Evolutionary conservation across 495 filamentous ascomycete genomes (phyloP), one percentile per base, ranked within the genome.

Genomic region (Platismatia glauca): DNA sequence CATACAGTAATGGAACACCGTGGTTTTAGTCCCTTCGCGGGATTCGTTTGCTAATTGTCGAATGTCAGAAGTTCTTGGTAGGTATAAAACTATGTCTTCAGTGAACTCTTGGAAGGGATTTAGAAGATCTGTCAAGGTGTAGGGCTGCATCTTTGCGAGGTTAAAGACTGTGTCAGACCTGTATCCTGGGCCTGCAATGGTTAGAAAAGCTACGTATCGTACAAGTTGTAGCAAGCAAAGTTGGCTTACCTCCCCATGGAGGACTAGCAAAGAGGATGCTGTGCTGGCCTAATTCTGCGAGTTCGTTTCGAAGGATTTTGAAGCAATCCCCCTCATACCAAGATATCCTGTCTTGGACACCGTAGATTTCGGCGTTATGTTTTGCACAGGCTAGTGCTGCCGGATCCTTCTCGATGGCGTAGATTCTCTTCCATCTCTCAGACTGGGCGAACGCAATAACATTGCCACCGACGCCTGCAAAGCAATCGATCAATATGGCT

Each of bases 391-490:
- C 81, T 3, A 98, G 78, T 7, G 87, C 87, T 3, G 80, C 75
- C 16, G 86, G 78, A 69, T 96, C 83, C 59, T 85, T 88, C 74
- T 98, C 94, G 69, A 97, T 87, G 38, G 89, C 90, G 70, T 96
- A 89, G 55, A 98, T 81, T 55, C 82, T 85, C 35, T 83, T 79
- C 87, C 90, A 97, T 57, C 83, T 81, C 13, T 81, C 82, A 5
- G 86, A 86, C 11, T 83, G 77, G 18, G 94, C 94, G 69, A 97
- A 95, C 35, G 91, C 90, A 64, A 98, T 98, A n/a, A 86, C 81
- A 71, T 98, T 97, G 57, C 92, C 94, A 20, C 94, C 94, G 12
- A 91, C 90, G 37, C 94, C 94, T 29, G 85, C 87, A 76, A 98
- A 97, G 22, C 87, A 82, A 71, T 98, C 94, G 50, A 98, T 82